A percentile compares a stretch with the other conserved stretches of the same genome.
phyloP scores from a whole-genome alignment of 1,139 yeast genomes.

The Suhomyces chickasaworum region DNA sequence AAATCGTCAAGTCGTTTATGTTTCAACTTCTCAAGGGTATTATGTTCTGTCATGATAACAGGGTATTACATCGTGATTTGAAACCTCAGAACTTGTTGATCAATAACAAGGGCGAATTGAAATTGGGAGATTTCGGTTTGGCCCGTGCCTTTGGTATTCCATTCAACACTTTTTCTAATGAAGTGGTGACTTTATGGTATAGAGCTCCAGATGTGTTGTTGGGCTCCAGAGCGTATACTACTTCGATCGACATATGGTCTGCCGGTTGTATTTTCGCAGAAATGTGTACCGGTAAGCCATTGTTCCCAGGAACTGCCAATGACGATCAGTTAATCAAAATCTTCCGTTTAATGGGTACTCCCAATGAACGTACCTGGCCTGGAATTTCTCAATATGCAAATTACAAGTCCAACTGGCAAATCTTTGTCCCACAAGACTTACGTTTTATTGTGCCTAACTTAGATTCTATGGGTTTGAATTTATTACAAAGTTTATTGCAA shows the following conservation, averaged over 20 bases:
- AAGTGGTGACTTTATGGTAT: conserved; percentile 97
- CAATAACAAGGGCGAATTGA: conserved; percentile 84
- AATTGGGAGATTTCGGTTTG: conserved; percentile 95
- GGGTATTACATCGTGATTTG: conserved; percentile 91
- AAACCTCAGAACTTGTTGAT: conserved; percentile 94
- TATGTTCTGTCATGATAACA: conserved; percentile 91
- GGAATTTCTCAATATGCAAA: conserved; percentile 85
- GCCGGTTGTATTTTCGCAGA: conserved; percentile 98
- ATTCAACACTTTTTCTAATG: conserved; percentile 94
- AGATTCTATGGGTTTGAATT: conserved; percentile 79
- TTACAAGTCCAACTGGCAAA: conserved; percentile 76
- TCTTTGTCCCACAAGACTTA: conserved; percentile 82
- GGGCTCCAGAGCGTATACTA: conserved; percentile 93
- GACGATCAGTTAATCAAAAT: conserved; percentile 91
- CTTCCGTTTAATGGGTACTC: conserved; percentile 94
- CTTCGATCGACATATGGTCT: conserved; percentile 98
- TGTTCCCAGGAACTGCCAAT: conserved; percentile 94
- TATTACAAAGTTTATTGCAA: conserved; percentile 76
- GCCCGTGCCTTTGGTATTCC: conserved; percentile 99
- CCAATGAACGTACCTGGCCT: conserved; percentile 95
- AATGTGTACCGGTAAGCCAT: conserved; percentile 97
- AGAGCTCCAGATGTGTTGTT: conserved; percentile 96
- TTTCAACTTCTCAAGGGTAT: conserved; percentile 89
- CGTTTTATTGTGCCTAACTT: conserved; percentile 73
- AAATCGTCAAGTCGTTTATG: conserved; percentile 86